Evolutionary conservation across 768 basidiomycete genomes (phyloP).

Genomic region (Leucosporidium scottii): DNA sequence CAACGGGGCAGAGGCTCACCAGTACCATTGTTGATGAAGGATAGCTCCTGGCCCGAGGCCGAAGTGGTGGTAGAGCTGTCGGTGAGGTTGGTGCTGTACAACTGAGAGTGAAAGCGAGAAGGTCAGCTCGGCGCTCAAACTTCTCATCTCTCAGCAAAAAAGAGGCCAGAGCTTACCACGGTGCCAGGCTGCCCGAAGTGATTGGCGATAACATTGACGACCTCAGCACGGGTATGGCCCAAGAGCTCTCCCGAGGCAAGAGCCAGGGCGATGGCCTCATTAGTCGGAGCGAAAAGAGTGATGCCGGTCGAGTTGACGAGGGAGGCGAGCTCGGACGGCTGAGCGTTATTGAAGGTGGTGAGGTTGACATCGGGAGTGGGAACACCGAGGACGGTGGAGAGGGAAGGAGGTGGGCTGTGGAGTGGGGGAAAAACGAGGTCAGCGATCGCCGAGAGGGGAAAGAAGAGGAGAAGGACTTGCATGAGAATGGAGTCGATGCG

Average conservation of each 20-base stretch:
- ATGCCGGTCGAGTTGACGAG: conserved; percentile 36
- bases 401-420: too few relatives aligned
- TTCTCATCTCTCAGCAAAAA: neutral
- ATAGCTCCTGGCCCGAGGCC: conserved; percentile 42
- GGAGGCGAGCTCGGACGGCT: conserved; percentile 36
- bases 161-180: conserved; percentile 10
- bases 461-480: neutral
- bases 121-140: too few relatives aligned
- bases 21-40: conserved; percentile 39
- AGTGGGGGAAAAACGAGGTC: neutral
- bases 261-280: conserved; percentile 37
- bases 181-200: conserved; percentile 40
- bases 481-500: neutral
- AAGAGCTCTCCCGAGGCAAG: conserved; percentile 29
- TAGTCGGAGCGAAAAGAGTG: conserved; percentile 43
- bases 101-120: neutral
- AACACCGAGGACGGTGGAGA: too few relatives aligned
- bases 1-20: conserved; percentile 13
- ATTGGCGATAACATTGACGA: conserved; percentile 31
- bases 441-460: neutral
- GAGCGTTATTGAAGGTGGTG: too few relatives aligned
- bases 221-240: conserved; percentile 37
- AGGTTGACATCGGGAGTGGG: too few relatives aligned
- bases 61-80: conserved; percentile 39
- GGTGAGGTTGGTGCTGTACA: conserved; percentile 23